Percentiles rank a stretch among this genome's conserved stretches.
These are phyloP conservation scores for Volvox reticuliferus DNA, from an alignment of 139 green algal genomes.

Conservation along the genomic window DNA sequence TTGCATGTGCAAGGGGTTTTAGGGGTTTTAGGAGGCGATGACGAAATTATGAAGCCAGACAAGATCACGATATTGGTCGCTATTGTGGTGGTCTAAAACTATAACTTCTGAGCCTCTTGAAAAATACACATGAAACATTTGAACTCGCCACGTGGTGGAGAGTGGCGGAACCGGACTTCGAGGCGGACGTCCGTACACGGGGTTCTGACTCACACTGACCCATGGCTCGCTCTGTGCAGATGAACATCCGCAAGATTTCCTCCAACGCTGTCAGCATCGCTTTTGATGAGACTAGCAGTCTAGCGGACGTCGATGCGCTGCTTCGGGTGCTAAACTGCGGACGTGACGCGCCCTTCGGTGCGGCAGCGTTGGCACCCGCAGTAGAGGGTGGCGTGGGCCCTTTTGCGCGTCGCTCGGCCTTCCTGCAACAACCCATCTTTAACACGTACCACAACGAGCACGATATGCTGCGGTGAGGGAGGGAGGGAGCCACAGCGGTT, in stretches of 20 bases:
- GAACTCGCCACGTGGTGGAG: too few species aligned
- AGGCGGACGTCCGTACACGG: too few species aligned
- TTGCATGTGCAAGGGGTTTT: neutral
- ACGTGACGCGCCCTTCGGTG: slow-evolving; percentile 78
- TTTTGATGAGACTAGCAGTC: slow-evolving; percentile 94
- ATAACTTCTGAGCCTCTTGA: slow-evolving; percentile 41
- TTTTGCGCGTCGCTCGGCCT: slow-evolving; percentile 76
- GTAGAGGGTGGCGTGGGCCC: slow-evolving; percentile 62
- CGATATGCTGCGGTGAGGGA: slow-evolving; percentile 69
- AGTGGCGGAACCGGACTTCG: too few species aligned
- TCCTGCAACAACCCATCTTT: slow-evolving; percentile 92
- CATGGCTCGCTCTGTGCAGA: neutral
- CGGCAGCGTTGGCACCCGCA: slow-evolving; percentile 76
- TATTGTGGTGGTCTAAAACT: slow-evolving; percentile 29
- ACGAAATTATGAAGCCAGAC: slow-evolving; percentile 18
- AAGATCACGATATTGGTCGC: neutral
- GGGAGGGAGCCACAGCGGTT: neutral
- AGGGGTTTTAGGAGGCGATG: neutral
- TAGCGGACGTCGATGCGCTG: slow-evolving; percentile 93
- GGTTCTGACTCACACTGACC: too few species aligned
- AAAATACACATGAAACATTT: too few species aligned
- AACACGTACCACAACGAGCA: slow-evolving; percentile 92
- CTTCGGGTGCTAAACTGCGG: slow-evolving; percentile 81
- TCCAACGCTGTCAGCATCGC: slow-evolving; percentile 77
- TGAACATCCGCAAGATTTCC: slow-evolving; percentile 94